Conservation (phyloP, 805 yeast genomes). For the Candida sakaeoensis region DNA sequence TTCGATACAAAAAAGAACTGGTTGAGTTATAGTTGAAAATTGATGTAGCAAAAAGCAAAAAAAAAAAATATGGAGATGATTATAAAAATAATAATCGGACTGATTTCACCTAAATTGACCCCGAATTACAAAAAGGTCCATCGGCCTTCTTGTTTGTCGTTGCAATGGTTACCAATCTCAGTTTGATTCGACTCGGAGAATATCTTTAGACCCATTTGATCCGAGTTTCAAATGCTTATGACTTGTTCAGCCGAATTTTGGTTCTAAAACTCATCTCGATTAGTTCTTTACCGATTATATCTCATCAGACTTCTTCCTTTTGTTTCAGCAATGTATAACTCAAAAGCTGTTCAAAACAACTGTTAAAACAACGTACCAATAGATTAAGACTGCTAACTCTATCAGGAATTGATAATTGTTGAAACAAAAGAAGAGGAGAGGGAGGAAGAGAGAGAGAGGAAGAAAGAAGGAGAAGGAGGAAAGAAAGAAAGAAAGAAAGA, state of each 20-base stretch:
- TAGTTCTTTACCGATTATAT: too few species aligned
- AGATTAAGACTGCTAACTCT: constrained; percentile 8
- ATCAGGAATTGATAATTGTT: constrained; percentile 28
- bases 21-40: not conserved
- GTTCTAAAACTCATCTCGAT: too few species aligned
- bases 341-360: not conserved
- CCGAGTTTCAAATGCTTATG: too few species aligned
- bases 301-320: not conserved
- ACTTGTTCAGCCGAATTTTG: too few species aligned
- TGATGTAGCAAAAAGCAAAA: not conserved
- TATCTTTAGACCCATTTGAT: too few species aligned
- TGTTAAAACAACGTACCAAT: constrained; percentile 6
- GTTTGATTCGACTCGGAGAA: too few species aligned
- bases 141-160: too few species aligned
- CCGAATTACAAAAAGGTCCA: not conserved
- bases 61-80: constrained; percentile 2
- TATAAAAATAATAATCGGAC: not conserved
- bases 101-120: not conserved
- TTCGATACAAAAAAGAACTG: too few species aligned
- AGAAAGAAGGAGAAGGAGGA: constrained; percentile 12
- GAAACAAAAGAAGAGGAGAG: constrained; percentile 37
- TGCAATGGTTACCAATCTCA: too few species aligned
- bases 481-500: constrained; percentile 8
- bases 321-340: not conserved
- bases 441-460: constrained; percentile 13